Conservation (phyloP, 257 asterid species). For the Ophiorrhiza pumila region DNA sequence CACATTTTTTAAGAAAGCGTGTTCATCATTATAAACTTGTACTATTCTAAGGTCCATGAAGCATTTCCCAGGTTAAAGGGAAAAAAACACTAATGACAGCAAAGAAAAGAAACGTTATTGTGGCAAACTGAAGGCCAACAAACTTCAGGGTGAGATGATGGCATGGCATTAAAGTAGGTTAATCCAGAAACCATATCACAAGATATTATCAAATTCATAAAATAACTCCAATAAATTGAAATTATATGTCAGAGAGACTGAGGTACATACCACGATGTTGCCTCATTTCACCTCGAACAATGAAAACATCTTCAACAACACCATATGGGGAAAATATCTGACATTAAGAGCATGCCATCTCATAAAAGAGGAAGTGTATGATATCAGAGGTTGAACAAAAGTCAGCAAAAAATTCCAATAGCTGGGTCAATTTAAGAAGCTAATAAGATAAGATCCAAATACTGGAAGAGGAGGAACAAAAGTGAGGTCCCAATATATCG, state of each 20-base stretch:
- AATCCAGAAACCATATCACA: constrained; percentile 2
- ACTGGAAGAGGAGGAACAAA: neutral
- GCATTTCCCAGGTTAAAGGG: neutral
- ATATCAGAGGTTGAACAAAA: neutral
- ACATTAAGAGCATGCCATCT: constrained; percentile 23
- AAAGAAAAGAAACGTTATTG: neutral
- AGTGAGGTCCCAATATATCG: neutral
- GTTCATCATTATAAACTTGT: neutral
- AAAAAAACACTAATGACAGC: neutral
- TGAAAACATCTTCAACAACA: constrained; percentile 61
- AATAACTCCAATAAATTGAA: neutral
- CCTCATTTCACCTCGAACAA: constrained; percentile 66
- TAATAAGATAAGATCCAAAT: neutral
- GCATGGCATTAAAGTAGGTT: neutral
- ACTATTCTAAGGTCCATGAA: neutral
- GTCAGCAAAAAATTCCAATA: neutral
- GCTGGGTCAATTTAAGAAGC: neutral
- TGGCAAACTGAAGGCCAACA: neutral
- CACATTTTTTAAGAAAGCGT: neutral
- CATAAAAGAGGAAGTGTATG: constrained; percentile 5
- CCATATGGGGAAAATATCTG: constrained; percentile 90
- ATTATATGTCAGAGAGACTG: neutral
- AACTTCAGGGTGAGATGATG: neutral
- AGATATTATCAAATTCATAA: neutral
- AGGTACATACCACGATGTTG: constrained; percentile 64